Evolutionary conservation across 306 rosid genomes (phyloP).

Genomic region (Prunus dulcis): DNA sequence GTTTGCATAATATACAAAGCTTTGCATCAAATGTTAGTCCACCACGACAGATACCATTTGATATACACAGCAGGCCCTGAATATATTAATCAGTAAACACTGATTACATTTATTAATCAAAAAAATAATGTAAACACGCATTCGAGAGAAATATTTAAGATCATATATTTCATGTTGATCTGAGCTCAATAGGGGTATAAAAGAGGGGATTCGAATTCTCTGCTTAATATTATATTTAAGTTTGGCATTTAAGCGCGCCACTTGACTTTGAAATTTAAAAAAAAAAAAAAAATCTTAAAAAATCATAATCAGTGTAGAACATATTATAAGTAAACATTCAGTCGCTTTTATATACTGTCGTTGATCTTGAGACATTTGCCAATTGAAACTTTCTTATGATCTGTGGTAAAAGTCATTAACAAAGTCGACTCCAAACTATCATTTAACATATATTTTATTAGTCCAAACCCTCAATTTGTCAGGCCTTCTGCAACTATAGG

Average conservation of each 20-base stretch:
- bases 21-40: slow-evolving; percentile 30
- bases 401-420: not conserved
- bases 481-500: not conserved
- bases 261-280: not conserved
- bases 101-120: not conserved
- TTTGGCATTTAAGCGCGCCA: not conserved
- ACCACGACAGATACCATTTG: slow-evolving; percentile 33
- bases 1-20: slow-evolving; percentile 4
- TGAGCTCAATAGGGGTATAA: not conserved
- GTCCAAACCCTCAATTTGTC: not conserved
- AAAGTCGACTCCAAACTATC: not conserved
- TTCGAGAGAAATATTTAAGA: not conserved
- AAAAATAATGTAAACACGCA: not conserved
- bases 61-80: slow-evolving; percentile 17
- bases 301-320: not conserved
- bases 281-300: not conserved
- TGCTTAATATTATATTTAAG: no score
- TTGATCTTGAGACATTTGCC: not conserved
- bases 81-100: not conserved
- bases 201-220: no score
- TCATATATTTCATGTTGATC: not conserved
- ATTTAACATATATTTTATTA: not conserved
- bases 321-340: not conserved
- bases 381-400: not conserved
- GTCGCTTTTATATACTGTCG: not conserved